Base-by-base conservation (phyloP, 768 basidiomycete genomes). In the Lentinula boryana region DNA sequence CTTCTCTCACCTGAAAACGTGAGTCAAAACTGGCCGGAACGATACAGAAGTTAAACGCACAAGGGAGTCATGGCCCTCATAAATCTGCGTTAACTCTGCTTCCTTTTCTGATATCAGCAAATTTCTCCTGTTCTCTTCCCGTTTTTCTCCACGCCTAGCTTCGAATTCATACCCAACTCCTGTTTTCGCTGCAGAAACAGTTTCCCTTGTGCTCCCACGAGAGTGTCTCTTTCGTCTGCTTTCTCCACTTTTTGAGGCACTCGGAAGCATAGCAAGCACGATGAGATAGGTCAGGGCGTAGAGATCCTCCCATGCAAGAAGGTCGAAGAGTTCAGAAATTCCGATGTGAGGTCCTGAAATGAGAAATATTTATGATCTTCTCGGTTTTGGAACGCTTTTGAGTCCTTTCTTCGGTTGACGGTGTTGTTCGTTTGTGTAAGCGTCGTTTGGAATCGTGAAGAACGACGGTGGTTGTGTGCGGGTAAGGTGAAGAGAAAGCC, bases 1-100 rank as follows among this genome's bases (percentile, higher is more conserved):
- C 78, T 72, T 98, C 93, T 62, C 95, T 84, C 52, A 96, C 80
- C 88, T 93, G 32, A 12, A n/a, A 21, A 48, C 6, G 27, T 7
- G 23, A 5, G 13, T 23, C 15, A 46, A n/a, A 43, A 56, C 41
- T 51, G 6, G 50, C 50, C 4, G 13, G 32, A 51, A 33, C 31
- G 27, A 48, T 1, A 12, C 46, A 48, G 3, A 21, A 56, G 38
- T 43, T 3, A 57, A 57, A 81, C 91, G 67, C 70, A 93, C 92
- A 74, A 89, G 70, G 66, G 81, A 79, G 70, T 94, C 92, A 74
- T 93, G 92, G 63, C 68, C 77, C 60, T 87, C 83, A 61, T 84
- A 68, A 31, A 91, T 79, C 5, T 70, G 68, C 64, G 84, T 82
- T 66, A 93, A 69, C 63, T 87, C 76, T 13, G 67, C 68, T 70